These are phyloP conservation scores for Drechmeria coniospora DNA, from an alignment of 2,329 filamentous ascomycete genomes.

Conservation along the genomic window DNA sequence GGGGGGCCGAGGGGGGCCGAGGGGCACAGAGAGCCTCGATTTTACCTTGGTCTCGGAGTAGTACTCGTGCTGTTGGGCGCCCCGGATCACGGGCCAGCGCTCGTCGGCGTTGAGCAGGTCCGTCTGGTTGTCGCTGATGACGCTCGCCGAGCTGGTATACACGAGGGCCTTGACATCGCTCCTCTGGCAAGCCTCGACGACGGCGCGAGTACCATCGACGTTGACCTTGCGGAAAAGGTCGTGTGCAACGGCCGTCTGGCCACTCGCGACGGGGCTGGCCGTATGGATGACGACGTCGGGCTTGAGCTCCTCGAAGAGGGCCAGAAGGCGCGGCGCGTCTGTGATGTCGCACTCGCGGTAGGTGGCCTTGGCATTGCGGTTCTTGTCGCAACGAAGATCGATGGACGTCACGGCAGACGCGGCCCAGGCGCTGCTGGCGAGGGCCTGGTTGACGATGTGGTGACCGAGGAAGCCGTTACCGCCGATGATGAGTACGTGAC, in stretches of 20 bases:
- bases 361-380: slow-evolving; percentile 41
- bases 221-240: slow-evolving; percentile 68
- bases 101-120: slow-evolving; percentile 81
- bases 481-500: slow-evolving; percentile 63
- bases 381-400: slow-evolving; percentile 55
- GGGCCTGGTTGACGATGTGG: slow-evolving; percentile 61
- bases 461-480: slow-evolving; percentile 76
- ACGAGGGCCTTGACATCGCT: slow-evolving; percentile 68
- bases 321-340: slow-evolving; percentile 41
- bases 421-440: slow-evolving; percentile 29
- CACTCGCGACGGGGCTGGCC: slow-evolving; percentile 51
- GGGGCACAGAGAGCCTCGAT: not conserved
- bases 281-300: slow-evolving; percentile 87
- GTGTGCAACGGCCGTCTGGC: slow-evolving; percentile 35
- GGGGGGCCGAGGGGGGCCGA: not conserved
- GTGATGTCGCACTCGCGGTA: slow-evolving; percentile 74
- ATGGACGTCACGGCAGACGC: slow-evolving; percentile 48
- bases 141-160: slow-evolving; percentile 80
- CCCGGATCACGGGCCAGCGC: slow-evolving; percentile 59
- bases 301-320: slow-evolving; percentile 47
- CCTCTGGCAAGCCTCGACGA: slow-evolving; percentile 58
- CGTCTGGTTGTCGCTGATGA: slow-evolving; percentile 65
- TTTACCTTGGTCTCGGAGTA: slow-evolving; percentile 81
- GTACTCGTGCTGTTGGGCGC: slow-evolving; percentile 57
- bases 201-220: slow-evolving; percentile 65